Base-by-base conservation (phyloP, 352 stramenopile species). In the Phytophthora pini region DNA sequence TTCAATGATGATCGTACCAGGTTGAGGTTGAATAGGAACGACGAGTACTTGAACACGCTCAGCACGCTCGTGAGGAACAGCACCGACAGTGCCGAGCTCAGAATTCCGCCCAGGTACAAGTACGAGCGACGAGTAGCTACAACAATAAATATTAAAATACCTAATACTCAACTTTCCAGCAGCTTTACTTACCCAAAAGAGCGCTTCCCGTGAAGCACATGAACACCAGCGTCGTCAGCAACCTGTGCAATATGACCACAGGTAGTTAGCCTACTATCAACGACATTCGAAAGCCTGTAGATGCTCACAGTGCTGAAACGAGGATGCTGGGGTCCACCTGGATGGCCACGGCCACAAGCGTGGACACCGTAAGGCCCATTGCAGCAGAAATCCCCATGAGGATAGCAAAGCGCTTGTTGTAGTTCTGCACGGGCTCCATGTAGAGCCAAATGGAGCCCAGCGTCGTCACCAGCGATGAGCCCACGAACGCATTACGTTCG, bases 151-250 rank as follows among this genome's bases (percentile, higher is more conserved):
- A 34, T 34, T 20, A 20, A 11, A 34, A 8, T 34, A 11, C 11
- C 31, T 11, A 34, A 34, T 34, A 12, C 11, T 34, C 31, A 11
- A 34, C 31, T 34, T 34, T 11, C 31, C 15, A 43, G 29, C 52
- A 61, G 47, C 38, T 50, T n/a, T 29, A 68, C 74, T 38, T 49
- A 87, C 78, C 71, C 7, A 95, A 56, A 34, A 97, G 57, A 3
- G 90, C 90, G 31, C 82, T 89, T 59, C 70, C 85, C 24, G 87
- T 84, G 68, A 97, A 97, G 83, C 84, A 94, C 50, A 88, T 53
- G 63, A 97, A 97, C 54, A 96, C 77, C 34, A 85, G 79, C 48
- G 79, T 86, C 29, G 90, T 97, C 67, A 88, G 70, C 41, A 95
- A 41, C 31, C 80, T 89, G 22, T 17, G 39, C 22, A 32, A 48